phyloP scores from a whole-genome alignment of 768 basidiomycete species.

The Leccinum rimulosum region DNA sequence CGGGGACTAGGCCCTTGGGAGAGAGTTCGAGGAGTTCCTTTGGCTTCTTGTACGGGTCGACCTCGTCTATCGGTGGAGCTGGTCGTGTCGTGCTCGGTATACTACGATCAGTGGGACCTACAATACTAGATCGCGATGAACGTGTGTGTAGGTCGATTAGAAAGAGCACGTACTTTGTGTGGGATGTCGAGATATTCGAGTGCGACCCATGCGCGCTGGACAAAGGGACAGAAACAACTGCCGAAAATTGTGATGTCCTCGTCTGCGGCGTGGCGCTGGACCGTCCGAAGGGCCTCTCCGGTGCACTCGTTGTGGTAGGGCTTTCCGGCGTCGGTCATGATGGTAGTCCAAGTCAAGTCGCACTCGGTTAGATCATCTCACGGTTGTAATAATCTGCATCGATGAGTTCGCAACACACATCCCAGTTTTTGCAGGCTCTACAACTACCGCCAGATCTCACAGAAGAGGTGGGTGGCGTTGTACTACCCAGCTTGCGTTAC shows the following conservation, averaged over 20 bases:
- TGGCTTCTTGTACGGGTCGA: conserved; percentile 82
- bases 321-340: conserved; percentile 38
- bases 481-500: neutral
- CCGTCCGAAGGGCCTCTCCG: conserved; percentile 56
- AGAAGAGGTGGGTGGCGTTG: conserved; percentile 19
- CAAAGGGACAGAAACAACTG: conserved; percentile 78
- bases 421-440: conserved; percentile 18
- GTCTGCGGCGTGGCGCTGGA: conserved; percentile 43
- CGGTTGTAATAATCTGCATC: neutral
- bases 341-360: neutral
- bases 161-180: conserved; percentile 55
- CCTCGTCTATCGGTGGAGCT: conserved; percentile 51
- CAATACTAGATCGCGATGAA: conserved; percentile 34
- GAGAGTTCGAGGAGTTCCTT: conserved; percentile 76
- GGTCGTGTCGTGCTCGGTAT: neutral
- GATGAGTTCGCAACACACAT: conserved; percentile 9
- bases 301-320: conserved; percentile 42
- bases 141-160: neutral
- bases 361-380: neutral
- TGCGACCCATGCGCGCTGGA: conserved; percentile 77
- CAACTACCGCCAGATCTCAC: conserved; percentile 19
- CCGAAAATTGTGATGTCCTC: conserved; percentile 66
- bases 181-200: conserved; percentile 68
- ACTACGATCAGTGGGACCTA: conserved; percentile 20
- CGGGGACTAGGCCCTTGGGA: conserved; percentile 81